Conservation (phyloP, 2,329 filamentous ascomycete species). For the Paecilomyces niveus region DNA sequence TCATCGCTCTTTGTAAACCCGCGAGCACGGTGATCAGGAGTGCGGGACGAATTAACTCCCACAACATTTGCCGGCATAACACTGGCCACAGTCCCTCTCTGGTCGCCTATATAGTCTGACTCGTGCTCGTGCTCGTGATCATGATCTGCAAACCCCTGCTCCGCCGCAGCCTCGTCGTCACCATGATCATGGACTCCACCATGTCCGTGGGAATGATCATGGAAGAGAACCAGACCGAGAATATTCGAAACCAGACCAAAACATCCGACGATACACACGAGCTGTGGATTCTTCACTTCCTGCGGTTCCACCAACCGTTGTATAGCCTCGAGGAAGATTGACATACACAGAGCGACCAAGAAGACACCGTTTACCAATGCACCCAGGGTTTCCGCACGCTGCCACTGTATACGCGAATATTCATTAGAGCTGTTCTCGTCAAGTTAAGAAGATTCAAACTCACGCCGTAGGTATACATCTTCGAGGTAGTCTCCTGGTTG, state of each 20-base stretch:
- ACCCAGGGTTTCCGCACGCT: slow-evolving; percentile 92
- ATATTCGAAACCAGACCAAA: slow-evolving; percentile 83
- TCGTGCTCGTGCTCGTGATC: slow-evolving; percentile 31
- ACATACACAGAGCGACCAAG: slow-evolving; percentile 89
- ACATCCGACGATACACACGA: slow-evolving; percentile 85
- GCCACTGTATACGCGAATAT: slow-evolving; percentile 58
- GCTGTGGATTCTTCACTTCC: slow-evolving; percentile 72
- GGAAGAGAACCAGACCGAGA: slow-evolving; percentile 80
- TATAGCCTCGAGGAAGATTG: slow-evolving; percentile 91
- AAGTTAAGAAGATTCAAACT: slow-evolving; percentile 27
- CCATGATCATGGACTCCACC: slow-evolving; percentile 46
- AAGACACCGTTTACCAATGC: slow-evolving; percentile 97
- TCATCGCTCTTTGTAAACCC: slow-evolving; percentile 19
- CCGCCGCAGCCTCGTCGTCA: slow-evolving; percentile 42
- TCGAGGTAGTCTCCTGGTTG: slow-evolving; percentile 69
- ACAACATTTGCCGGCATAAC: slow-evolving; percentile 57
- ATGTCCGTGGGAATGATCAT: slow-evolving; percentile 84
- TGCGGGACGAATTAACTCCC: slow-evolving; percentile 39
- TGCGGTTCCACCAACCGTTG: slow-evolving; percentile 89
- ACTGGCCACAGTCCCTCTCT: slow-evolving; percentile 53
- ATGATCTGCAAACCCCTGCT: slow-evolving; percentile 34
- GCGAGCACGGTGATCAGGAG: slow-evolving; percentile 3
- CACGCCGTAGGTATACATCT: slow-evolving; percentile 92
- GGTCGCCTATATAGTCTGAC: slow-evolving; percentile 35
- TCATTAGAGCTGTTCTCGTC: slow-evolving; percentile 1